Percentiles rank a stretch among this genome's conserved stretches.
Evolutionary conservation across 306 rosid genomes (phyloP).

Genomic region (Fragaria vesca): DNA sequence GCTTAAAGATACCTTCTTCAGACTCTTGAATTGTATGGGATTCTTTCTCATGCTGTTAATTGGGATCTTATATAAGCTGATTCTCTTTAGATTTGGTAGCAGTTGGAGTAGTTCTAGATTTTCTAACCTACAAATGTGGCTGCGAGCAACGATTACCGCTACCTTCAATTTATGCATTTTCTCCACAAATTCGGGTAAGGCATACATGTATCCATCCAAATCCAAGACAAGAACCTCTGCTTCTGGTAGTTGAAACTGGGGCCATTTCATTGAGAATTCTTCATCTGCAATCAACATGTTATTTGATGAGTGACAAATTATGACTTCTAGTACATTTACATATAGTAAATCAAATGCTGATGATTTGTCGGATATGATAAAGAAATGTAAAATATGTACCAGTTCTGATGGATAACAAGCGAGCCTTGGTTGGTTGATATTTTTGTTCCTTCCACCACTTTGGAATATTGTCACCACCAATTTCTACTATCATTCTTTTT

Average conservation of each 20-base stretch:
- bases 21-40: neutral
- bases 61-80: neutral
- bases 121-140: neutral
- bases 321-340: too few species aligned
- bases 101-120: neutral
- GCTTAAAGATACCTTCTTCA: neutral
- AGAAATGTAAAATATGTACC: neutral
- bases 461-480: neutral
- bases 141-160: neutral
- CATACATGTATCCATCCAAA: too few species aligned
- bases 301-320: too few species aligned
- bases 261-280: neutral
- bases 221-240: neutral
- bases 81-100: neutral
- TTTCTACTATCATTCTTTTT: neutral
- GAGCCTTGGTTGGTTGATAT: neutral
- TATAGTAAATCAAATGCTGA: too few species aligned
- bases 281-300: too few species aligned
- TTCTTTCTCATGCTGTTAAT: neutral
- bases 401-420: neutral
- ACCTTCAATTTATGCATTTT: constrained; percentile 14
- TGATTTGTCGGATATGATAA: too few species aligned
- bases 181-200: neutral
- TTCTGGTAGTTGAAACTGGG: constrained; percentile 2
- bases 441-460: neutral